Percentiles rank a stretch among this genome's conserved stretches.
These are phyloP conservation scores for Artomyces pyxidatus DNA, from an alignment of 768 basidiomycete species.

Conservation along the genomic window DNA sequence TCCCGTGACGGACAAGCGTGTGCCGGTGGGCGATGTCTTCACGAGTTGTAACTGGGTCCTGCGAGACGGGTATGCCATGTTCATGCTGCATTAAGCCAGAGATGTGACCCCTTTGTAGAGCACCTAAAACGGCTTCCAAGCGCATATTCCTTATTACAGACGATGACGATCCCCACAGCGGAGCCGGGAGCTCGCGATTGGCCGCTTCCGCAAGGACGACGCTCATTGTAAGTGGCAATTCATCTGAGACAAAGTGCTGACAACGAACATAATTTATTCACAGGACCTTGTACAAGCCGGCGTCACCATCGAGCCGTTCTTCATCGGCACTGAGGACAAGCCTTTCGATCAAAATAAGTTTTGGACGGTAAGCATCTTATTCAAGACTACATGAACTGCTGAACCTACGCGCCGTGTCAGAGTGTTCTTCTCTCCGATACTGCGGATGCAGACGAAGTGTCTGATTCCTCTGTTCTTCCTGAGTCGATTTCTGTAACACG, in stretches of 20 bases:
- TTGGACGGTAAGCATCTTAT: conserved; percentile 51
- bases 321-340: conserved; percentile 63
- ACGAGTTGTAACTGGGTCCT: conserved; percentile 86
- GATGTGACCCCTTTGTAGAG: conserved; percentile 32
- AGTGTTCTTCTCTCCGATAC: conserved; percentile 49
- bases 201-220: conserved; percentile 66
- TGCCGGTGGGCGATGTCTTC: conserved; percentile 85
- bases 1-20: conserved; percentile 45
- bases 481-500: conserved; percentile 69
- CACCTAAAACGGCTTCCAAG: conserved; percentile 84
- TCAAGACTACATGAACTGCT: neutral
- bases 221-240: conserved; percentile 40
- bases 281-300: conserved; percentile 81
- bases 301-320: conserved; percentile 79
- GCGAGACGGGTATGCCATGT: conserved; percentile 63
- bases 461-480: conserved; percentile 41
- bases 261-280: neutral
- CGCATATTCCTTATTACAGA: conserved; percentile 92
- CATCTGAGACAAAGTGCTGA: neutral
- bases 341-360: conserved; percentile 70
- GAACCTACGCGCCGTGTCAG: conserved; percentile 27
- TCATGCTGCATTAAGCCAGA: neutral
- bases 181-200: conserved; percentile 47
- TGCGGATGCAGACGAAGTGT: conserved; percentile 46
- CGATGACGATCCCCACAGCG: conserved; percentile 67